Conservation (phyloP, 2,329 filamentous ascomycete species). For the Penicillium hordei region DNA sequence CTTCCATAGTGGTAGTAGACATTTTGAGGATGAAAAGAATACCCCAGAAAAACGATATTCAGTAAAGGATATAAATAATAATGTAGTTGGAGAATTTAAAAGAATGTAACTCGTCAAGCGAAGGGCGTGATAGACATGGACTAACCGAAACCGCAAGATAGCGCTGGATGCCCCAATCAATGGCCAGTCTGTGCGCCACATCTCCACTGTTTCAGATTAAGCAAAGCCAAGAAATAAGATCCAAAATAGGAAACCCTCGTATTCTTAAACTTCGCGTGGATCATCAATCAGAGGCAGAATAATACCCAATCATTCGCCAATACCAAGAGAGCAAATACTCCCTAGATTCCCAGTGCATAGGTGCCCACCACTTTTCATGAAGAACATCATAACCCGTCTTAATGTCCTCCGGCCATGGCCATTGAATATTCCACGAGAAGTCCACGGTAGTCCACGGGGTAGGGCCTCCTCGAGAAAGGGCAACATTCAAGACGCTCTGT, state of each 20-base stretch:
- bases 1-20: too few species aligned
- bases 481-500: neutral
- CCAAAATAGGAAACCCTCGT: neutral
- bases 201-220: too few species aligned
- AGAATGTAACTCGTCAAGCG: too few species aligned
- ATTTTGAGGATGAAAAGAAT: too few species aligned
- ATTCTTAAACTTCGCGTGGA: neutral
- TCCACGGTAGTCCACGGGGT: neutral
- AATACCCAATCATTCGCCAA: neutral
- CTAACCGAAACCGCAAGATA: too few species aligned
- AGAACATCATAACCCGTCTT: neutral
- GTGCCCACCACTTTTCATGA: neutral
- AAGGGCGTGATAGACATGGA: too few species aligned
- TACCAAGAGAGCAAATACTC: neutral
- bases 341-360: neutral
- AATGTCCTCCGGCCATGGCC: neutral
- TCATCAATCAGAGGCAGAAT: neutral
- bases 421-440: neutral
- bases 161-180: too few species aligned
- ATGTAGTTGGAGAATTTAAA: too few species aligned
- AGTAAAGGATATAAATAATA: too few species aligned
- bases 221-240: neutral
- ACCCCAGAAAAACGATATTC: too few species aligned
- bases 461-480: neutral
- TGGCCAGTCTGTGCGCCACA: too few species aligned